Base-by-base conservation (phyloP, 164 flowering plant genomes). In the Nymphaea thermarum region DNA sequence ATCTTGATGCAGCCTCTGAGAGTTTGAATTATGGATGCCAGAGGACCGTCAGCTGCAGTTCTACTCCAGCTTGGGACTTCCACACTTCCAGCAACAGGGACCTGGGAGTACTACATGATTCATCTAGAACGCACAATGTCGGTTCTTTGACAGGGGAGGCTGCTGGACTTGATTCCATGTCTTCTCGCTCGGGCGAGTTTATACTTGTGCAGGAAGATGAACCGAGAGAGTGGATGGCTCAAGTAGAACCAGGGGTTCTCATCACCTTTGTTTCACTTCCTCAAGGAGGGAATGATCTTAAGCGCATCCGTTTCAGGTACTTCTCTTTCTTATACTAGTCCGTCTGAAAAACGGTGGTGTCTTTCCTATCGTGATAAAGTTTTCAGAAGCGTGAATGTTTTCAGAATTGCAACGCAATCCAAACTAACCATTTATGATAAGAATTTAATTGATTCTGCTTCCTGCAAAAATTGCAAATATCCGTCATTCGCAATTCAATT, bases 221-320 rank as follows among this genome's bases (percentile, higher is more conserved):
- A 74, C 82, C 97, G n/a, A 95, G 84, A 77, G 99, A 92, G 67
- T 95, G 98, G 99, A 86, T 87, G 87, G 99, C 99, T 4, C 98
- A 90, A 77, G 99, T 94, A 6, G 99, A 94, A 76, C 99, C 99
- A 2, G 99, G 99, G 3, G 98, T 95, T 17, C 98, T 91, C 71
- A 95, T 95, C 44, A 95, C 99, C 12, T 92, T 95, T 64, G 85
- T 83, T n/a, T 84, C 99, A 53, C 94, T 95, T 57, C 96, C 99
- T 45, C 77, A 80, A 69, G 96, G 98, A 1, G 98, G 99, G 53
- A 95, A 95, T 76, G 97, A 95, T 69, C 86, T 95, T 3, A 92
- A 87, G 72, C 85, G 99, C 8, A 95, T 95, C 43, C 92, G 99
- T 16, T 95, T 95, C 86, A 89, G 91, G 99, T 72, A 7, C 61